phyloP scores from a whole-genome alignment of 305 asterid species.

The Nicotiana rustica region DNA sequence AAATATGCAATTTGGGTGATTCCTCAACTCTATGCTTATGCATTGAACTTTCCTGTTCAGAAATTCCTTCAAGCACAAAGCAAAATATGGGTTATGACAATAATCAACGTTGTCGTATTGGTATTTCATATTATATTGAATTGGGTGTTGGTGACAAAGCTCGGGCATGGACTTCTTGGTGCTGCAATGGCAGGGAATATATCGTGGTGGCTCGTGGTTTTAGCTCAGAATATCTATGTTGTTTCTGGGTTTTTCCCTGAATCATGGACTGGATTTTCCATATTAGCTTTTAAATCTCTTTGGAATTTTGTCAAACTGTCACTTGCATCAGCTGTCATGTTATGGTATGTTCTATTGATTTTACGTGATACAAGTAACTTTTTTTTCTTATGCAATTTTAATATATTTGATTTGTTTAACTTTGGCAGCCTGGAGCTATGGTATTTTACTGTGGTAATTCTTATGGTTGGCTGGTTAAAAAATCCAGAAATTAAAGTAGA shows the following conservation, averaged over 20 bases:
- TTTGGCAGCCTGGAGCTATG: slow-evolving; percentile 79
- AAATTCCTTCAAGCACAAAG: slow-evolving; percentile 88
- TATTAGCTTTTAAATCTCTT: slow-evolving; percentile 65
- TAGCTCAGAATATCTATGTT: slow-evolving; percentile 70
- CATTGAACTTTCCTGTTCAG: slow-evolving; percentile 79
- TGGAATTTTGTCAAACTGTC: slow-evolving; percentile 68
- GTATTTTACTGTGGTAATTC: slow-evolving; percentile 71
- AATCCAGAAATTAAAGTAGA: slow-evolving; percentile 79
- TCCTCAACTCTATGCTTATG: slow-evolving; percentile 83
- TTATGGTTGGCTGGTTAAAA: slow-evolving; percentile 81
- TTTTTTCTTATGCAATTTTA: not conserved
- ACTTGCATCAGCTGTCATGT: slow-evolving; percentile 81
- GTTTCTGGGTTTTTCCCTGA: slow-evolving; percentile 70
- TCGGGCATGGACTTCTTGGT: slow-evolving; percentile 65
- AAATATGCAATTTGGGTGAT: slow-evolving; percentile 70
- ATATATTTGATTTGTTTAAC: not conserved
- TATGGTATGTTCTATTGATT: slow-evolving; percentile 57
- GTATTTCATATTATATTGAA: slow-evolving; percentile 65
- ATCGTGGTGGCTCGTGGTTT: slow-evolving; percentile 81
- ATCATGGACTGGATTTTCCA: slow-evolving; percentile 82
- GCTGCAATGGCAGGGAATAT: slow-evolving; percentile 83
- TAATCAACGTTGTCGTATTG: slow-evolving; percentile 53
- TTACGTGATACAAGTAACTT: not conserved
- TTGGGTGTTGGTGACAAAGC: slow-evolving; percentile 65
- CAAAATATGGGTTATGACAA: slow-evolving; percentile 83